Percentiles rank a stretch among this genome's conserved stretches.
Conservation (phyloP, 345 rosid genomes). For the Triadica sebifera region DNA sequence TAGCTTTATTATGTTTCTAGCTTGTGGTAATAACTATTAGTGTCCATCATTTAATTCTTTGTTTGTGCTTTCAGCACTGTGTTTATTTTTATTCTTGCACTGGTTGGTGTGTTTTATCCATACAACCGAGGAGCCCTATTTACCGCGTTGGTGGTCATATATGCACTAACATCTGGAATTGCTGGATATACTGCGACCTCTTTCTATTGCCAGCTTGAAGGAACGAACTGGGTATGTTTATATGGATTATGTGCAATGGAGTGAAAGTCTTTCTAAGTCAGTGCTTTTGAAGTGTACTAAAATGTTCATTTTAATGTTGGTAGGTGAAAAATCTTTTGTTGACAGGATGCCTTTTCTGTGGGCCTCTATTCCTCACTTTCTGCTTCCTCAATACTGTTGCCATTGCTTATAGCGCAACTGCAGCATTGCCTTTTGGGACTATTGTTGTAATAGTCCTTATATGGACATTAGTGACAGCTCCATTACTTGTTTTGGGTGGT, state of each 20-base stretch:
- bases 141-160: constrained; percentile 81
- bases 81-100: constrained; percentile 74
- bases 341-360: constrained; percentile 32
- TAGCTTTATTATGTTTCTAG: too few species aligned
- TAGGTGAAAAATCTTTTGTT: constrained; percentile 32
- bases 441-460: constrained; percentile 31
- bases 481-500: constrained; percentile 33
- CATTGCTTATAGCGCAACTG: constrained; percentile 32
- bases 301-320: neutral
- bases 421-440: constrained; percentile 35
- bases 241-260: neutral
- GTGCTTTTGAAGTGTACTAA: neutral
- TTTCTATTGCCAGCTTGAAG: constrained; percentile 87
- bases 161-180: constrained; percentile 82
- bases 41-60: neutral
- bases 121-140: constrained; percentile 88
- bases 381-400: constrained; percentile 36
- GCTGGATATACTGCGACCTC: constrained; percentile 80
- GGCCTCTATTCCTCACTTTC: constrained; percentile 30
- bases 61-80: constrained; percentile 43
- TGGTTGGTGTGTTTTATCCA: constrained; percentile 88
- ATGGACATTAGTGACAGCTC: constrained; percentile 32
- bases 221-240: constrained; percentile 67
- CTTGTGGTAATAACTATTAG: too few species aligned
- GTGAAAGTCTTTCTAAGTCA: too few species aligned